Evolutionary conservation across 176 grass and related monocot species (phyloP), one percentile per base, ranked within the genome.

Genomic region (Zoysia pacifica): DNA sequence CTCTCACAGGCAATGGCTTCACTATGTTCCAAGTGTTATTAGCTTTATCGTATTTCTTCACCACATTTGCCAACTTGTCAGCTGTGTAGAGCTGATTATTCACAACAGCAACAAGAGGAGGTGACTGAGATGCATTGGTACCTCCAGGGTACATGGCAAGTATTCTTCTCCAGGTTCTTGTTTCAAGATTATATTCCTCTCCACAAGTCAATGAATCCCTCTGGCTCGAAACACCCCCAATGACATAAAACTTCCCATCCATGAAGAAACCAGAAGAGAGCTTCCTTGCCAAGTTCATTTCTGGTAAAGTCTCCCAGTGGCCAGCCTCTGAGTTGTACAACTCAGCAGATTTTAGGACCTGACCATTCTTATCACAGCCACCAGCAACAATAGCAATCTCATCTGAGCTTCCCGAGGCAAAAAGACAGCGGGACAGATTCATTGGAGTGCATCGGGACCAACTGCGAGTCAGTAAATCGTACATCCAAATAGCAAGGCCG

Each of bases 401-500:
- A 67, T 88, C 90, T 52, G 51, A 91, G 87, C 91, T 90, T 66
- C 89, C 87, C 0, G 91, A 94, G 46, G 85, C 94, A 74, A 97
- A 97, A 59, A 94, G 89, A 51, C 91, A 94, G 45, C 91, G 91
- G 47, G 87, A 80, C 58, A 94, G 68, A 75, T 94, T 93, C 94
- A 97, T 94, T 7, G 89, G 87, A 73, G 79, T 89, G 75, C 91
- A 87, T 53, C 44, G 80, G 36, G 94, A 90, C 94, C 94, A 97
- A 78, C 73, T 37, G 67, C 72, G 83, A 44, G 62, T 87, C 55
- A 90, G 51, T 75, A 94, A 72, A 75, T 85, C 88, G 79, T 92
- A 97, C 94, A 92, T 94, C 91, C 91, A 97, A 80, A 94, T 97
- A 82, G 89, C 87, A 69, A 92, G 90, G 48, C 92, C 94, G 73